Evolutionary conservation across 352 stramenopile genomes (phyloP).

Genomic region (Globisporangium canariense): DNA sequence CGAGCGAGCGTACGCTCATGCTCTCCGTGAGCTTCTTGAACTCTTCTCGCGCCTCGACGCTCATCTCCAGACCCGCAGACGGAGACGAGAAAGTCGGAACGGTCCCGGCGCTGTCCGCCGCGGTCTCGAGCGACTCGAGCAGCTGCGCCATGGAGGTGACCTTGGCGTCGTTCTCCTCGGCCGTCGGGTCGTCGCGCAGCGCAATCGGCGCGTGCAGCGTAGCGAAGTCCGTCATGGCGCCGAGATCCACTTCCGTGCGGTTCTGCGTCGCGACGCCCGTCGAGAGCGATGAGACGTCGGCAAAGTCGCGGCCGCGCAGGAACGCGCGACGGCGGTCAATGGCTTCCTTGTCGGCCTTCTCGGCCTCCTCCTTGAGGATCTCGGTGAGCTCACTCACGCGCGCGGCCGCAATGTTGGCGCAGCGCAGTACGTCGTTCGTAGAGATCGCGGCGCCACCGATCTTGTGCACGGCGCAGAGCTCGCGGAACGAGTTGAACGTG

Average conservation of each 20-base stretch:
- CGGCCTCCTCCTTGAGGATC: constrained; percentile 71
- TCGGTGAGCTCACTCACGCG: constrained; percentile 77
- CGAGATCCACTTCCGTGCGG: constrained; percentile 60
- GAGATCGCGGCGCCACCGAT: constrained; percentile 80
- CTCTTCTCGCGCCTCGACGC: constrained; percentile 35
- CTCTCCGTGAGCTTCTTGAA: constrained; percentile 64
- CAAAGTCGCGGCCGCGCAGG: constrained; percentile 70
- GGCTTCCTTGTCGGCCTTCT: constrained; percentile 67
- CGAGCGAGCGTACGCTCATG: constrained; percentile 18
- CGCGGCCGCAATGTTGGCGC: constrained; percentile 71
- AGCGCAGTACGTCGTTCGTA: constrained; percentile 62
- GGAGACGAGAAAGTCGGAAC: background rate
- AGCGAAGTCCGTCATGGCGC: constrained; percentile 80
- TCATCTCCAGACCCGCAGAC: constrained; percentile 29
- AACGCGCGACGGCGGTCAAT: constrained; percentile 63
- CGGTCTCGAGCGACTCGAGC: constrained; percentile 65
- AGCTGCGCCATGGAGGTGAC: constrained; percentile 73
- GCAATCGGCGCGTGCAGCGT: constrained; percentile 76
- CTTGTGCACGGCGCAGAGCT: constrained; percentile 89
- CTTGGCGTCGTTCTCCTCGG: constrained; percentile 46
- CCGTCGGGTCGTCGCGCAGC: constrained; percentile 55
- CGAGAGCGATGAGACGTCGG: constrained; percentile 48
- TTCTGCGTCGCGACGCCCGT: constrained; percentile 26
- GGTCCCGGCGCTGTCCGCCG: constrained; percentile 32
- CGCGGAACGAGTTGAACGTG: constrained; percentile 90